These are phyloP conservation scores for Penicillium brasilianum DNA, from an alignment of 2,329 filamentous ascomycete genomes.

Conservation along the genomic window DNA sequence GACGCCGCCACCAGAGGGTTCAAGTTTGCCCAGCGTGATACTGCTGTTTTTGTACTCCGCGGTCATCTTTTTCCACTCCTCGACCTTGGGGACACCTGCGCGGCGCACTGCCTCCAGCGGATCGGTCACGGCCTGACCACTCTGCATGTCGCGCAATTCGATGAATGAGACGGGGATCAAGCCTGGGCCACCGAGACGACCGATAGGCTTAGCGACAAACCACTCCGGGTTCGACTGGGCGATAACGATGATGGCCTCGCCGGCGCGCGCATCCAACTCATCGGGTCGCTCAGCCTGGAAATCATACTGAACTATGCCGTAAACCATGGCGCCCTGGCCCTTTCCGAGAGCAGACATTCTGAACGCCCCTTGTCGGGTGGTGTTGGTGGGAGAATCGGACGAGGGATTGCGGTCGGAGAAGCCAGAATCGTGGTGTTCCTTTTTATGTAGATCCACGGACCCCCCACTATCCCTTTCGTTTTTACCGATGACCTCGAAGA, in stretches of 20 bases:
- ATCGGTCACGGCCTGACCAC: slow-evolving; percentile 79
- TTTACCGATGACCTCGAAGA: slow-evolving; percentile 90
- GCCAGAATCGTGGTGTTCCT: slow-evolving; percentile 85
- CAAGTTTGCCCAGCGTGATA: slow-evolving; percentile 92
- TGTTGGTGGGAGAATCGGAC: slow-evolving; percentile 37
- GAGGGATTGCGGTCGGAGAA: slow-evolving; percentile 68
- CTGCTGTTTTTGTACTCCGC: slow-evolving; percentile 99
- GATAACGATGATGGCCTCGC: slow-evolving; percentile 97
- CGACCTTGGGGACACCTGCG: slow-evolving; percentile 90
- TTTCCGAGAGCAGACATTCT: slow-evolving; percentile 57
- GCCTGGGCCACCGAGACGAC: slow-evolving; percentile 89
- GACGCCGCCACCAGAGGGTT: slow-evolving; percentile 49
- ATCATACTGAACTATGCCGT: slow-evolving; percentile 95
- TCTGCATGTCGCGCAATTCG: slow-evolving; percentile 92
- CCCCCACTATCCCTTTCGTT: slow-evolving; percentile 86
- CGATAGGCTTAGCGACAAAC: slow-evolving; percentile 99
- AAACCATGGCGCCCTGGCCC: slow-evolving; percentile 80
- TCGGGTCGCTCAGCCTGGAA: slow-evolving; percentile 95
- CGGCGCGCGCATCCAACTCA: slow-evolving; percentile 91
- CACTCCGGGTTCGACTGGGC: slow-evolving; percentile 98
- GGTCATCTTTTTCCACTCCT: slow-evolving; percentile 99
- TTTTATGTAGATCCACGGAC: slow-evolving; percentile 59
- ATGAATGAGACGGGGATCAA: slow-evolving; percentile 96
- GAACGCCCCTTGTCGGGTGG: slow-evolving; percentile 33
- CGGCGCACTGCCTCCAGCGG: slow-evolving; percentile 82